Base-by-base conservation (phyloP, 2,329 filamentous ascomycete species). In the Davidsoniella virescens region DNA sequence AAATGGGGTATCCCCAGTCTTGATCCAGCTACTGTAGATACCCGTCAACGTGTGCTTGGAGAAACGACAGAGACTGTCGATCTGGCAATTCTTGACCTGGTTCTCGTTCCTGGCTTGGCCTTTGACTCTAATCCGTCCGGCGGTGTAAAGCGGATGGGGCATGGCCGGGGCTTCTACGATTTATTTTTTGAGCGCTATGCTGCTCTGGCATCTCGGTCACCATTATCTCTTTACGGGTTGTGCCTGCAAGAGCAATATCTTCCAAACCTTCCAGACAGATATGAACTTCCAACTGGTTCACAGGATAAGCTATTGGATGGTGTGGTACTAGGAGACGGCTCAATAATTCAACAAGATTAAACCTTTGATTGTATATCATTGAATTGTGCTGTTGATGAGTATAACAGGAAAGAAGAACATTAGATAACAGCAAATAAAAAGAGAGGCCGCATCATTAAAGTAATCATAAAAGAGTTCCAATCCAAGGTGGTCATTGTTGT, bases 121-220 rank as follows among this genome's bases (percentile, higher is more conserved):
- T 98, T 98, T 64, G 88, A 95, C 63, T 57, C 70, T 47, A 71
- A 77, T 53, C 63, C 66, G 12, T 60, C 65, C 9, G 70, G 70
- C 2, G 68, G 67, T 10, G 74, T 92, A 54, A 76, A 82, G 57
- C 76, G 92, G 58, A 73, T 96, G 17, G 92, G 92, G 39, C 92
- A 98, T 64, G 92, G 92, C 51, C 94, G 87, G 64, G 92, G 92
- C 29, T 98, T 94, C 67, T 98, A 98, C 70, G 92, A 98, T 68
- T 84, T 80, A 64, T 98, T 94, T 64, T 67, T 98, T 61, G 77
- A 82, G 59, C 78, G 82, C 57, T 94, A 88, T 59, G 63, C 67
- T 48, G 61, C 73, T n/a, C 23, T 43, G 12, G 12, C 23, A 14
- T n/a, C 42, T 18, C 9, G 39, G 10, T n/a, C 18, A 3, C 37